phyloP scores from a whole-genome alignment of 225 moss, liverwort and hornwort species.

The Takakia lepidozioides region DNA sequence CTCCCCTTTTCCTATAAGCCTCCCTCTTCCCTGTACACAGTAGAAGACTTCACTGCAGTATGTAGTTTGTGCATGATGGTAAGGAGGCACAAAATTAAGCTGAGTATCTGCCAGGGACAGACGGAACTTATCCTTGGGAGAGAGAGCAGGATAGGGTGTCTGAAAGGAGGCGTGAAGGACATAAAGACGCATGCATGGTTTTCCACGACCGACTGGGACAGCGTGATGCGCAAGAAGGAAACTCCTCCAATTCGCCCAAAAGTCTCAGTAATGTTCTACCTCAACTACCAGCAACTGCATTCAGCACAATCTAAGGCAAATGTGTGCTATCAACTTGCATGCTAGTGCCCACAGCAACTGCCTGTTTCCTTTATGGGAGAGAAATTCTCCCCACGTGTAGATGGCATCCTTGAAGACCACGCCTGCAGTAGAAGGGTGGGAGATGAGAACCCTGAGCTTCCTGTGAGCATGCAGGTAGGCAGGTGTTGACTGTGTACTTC shows the following conservation, averaged over 20 bases:
- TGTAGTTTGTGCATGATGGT: neutral
- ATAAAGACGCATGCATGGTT: conserved; percentile 87
- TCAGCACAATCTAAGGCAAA: too few species aligned
- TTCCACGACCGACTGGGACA: conserved; percentile 61
- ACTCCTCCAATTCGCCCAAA: conserved; percentile 76
- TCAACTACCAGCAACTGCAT: too few species aligned
- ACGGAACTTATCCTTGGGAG: too few species aligned
- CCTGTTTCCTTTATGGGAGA: too few species aligned
- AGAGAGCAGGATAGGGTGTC: conserved; percentile 59
- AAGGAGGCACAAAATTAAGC: neutral
- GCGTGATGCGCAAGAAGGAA: conserved; percentile 46
- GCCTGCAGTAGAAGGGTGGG: neutral
- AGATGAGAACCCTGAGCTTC: neutral
- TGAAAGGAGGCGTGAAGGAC: conserved; percentile 85
- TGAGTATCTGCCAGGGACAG: too few species aligned
- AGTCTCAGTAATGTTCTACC: conserved; percentile 43
- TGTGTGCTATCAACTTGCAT: too few species aligned
- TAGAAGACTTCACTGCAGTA: too few species aligned
- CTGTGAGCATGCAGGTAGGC: too few species aligned
- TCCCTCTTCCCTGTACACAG: neutral
- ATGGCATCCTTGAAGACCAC: neutral
- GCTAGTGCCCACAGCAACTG: too few species aligned
- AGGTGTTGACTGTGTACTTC: neutral
- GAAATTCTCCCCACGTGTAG: too few species aligned
- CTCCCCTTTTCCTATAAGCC: neutral